These are phyloP conservation scores for Trichaptum fuscoviolaceum DNA, from an alignment of 768 basidiomycete species.

Conservation along the genomic window DNA sequence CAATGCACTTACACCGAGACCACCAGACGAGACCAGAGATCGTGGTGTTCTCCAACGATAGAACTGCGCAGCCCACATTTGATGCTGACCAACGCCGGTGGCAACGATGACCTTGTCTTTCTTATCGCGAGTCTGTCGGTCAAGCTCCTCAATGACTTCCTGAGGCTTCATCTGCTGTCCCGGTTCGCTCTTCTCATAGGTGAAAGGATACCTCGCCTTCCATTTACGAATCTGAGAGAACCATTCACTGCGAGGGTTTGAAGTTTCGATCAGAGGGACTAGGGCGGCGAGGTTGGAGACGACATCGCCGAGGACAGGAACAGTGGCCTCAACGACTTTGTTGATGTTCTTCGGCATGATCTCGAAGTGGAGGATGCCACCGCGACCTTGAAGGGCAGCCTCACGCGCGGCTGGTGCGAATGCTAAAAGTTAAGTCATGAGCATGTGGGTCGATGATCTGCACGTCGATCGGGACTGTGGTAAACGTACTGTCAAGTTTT, in stretches of 20 bases:
- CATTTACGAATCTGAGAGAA: constrained; percentile 75
- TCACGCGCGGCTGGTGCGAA: constrained; percentile 90
- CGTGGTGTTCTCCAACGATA: constrained; percentile 88
- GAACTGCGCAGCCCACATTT: constrained; percentile 98
- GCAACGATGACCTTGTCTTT: constrained; percentile 86
- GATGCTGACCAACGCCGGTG: constrained; percentile 98
- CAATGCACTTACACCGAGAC: constrained; percentile 72
- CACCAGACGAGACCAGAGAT: constrained; percentile 89
- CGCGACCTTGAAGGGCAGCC: constrained; percentile 79
- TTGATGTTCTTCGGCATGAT: constrained; percentile 98
- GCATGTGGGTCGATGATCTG: background rate
- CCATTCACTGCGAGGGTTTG: constrained; percentile 66
- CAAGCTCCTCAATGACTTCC: constrained; percentile 91
- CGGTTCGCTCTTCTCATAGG: constrained; percentile 59
- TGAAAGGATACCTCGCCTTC: constrained; percentile 90
- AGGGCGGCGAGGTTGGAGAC: constrained; percentile 74
- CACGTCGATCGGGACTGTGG: background rate
- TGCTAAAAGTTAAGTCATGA: constrained; percentile 21
- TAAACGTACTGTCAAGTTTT: constrained; percentile 54
- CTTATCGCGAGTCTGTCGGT: constrained; percentile 66
- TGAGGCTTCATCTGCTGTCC: constrained; percentile 88
- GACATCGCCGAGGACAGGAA: constrained; percentile 93
- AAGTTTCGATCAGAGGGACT: constrained; percentile 67
- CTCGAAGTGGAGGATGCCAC: constrained; percentile 99
- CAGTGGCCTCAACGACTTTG: constrained; percentile 94